phyloP scores from a whole-genome alignment of 768 basidiomycete species.

The Galerina marginata region DNA sequence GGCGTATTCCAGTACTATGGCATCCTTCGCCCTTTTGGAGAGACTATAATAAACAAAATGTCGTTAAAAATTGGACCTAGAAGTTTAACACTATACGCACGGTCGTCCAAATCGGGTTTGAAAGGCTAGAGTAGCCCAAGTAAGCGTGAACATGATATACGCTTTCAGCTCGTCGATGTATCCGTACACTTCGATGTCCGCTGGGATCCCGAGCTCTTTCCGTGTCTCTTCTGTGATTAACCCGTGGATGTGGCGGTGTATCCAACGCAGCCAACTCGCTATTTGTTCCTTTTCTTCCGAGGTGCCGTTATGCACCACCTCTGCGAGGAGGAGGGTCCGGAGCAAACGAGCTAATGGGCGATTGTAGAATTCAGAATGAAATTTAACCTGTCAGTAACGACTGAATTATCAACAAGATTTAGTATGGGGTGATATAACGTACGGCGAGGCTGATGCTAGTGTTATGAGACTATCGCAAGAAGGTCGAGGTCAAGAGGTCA shows the following conservation, averaged over 20 bases:
- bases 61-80: background rate
- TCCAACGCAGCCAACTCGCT: constrained; percentile 5
- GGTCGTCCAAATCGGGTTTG: constrained; percentile 1
- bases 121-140: constrained; percentile 1
- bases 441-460: background rate
- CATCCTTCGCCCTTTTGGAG: background rate
- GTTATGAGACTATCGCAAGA: background rate
- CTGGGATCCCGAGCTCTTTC: background rate
- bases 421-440: background rate
- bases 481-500: background rate
- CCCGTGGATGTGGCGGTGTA: background rate
- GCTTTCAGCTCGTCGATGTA: constrained; percentile 6
- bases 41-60: background rate
- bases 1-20: constrained; percentile 3
- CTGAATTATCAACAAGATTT: background rate
- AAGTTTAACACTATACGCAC: background rate
- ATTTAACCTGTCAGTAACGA: background rate
- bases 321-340: background rate
- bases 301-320: background rate
- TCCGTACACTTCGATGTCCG: background rate
- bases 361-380: constrained; percentile 1
- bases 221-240: background rate
- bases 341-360: background rate
- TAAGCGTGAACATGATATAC: background rate
- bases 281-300: constrained; percentile 7